These are phyloP conservation scores for Fusarium buxicola DNA, from an alignment of 2,329 filamentous ascomycete genomes.

Conservation along the genomic window DNA sequence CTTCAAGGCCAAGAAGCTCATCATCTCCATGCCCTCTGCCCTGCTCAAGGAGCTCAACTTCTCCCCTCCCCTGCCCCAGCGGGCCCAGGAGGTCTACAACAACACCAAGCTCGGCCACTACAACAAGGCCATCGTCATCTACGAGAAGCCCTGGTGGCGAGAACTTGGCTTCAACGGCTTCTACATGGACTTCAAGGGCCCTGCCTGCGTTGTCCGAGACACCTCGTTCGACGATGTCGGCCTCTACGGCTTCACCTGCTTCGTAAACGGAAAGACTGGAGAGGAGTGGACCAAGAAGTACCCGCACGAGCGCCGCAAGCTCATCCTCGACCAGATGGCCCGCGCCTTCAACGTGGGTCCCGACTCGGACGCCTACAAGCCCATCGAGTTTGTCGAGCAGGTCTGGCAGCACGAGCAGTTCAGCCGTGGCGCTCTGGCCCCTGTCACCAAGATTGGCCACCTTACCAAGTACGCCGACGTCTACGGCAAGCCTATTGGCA, in stretches of 20 bases:
- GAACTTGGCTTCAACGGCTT: constrained; percentile 53
- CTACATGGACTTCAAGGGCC: constrained; percentile 55
- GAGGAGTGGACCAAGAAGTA: constrained; percentile 50
- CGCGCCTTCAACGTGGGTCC: constrained; percentile 41
- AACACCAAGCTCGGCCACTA: constrained; percentile 57
- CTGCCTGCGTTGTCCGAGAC: constrained; percentile 55
- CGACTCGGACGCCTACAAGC: constrained; percentile 37
- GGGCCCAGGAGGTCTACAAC: constrained; percentile 51
- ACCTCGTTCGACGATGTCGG: constrained; percentile 50
- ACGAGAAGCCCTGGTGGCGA: constrained; percentile 50
- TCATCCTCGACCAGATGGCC: constrained; percentile 51
- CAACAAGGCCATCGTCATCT: constrained; percentile 55
- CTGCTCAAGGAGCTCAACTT: constrained; percentile 60
- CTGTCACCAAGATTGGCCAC: constrained; percentile 49
- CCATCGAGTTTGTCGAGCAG: constrained; percentile 49
- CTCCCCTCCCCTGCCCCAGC: constrained; percentile 55
- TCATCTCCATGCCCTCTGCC: constrained; percentile 62
- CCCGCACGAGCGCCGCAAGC: constrained; percentile 43
- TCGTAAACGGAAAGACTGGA: constrained; percentile 54
- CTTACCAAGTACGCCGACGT: constrained; percentile 44
- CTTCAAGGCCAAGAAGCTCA: constrained; percentile 53
- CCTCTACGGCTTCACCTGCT: constrained; percentile 54
- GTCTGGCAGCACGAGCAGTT: constrained; percentile 51
- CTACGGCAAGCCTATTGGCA: constrained; percentile 51
- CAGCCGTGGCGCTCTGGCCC: constrained; percentile 51